Conservation (phyloP, 2,329 filamentous ascomycete species). For the Aspergillus persii region DNA sequence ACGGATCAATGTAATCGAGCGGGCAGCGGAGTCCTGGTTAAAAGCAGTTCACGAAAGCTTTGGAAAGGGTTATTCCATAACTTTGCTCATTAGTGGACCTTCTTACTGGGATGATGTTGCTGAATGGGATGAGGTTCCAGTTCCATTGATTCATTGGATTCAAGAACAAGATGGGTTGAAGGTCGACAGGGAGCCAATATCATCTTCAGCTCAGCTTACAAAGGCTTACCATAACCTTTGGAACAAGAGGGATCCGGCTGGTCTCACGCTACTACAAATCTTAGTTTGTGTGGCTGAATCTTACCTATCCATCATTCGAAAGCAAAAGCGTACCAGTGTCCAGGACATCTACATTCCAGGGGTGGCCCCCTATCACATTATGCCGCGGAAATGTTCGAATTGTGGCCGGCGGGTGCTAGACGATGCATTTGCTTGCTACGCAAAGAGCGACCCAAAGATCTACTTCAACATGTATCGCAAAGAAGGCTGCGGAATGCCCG, state of each 20-base stretch:
- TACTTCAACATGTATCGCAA: neutral
- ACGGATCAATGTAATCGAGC: no score
- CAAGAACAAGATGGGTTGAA: neutral
- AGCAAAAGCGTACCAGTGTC: neutral
- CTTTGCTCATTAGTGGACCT: neutral
- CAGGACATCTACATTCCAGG: neutral
- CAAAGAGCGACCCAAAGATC: neutral
- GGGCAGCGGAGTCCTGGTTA: no score
- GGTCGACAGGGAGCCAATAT: neutral
- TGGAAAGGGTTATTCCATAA: no score
- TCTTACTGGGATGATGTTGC: neutral
- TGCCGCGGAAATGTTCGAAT: neutral
- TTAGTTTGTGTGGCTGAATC: neutral
- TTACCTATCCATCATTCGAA: neutral
- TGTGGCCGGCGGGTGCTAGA: neutral
- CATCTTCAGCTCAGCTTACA: neutral
- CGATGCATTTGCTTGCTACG: neutral
- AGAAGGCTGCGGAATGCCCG: neutral
- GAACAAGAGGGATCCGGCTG: neutral
- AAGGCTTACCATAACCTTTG: neutral
- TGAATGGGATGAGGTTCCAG: neutral
- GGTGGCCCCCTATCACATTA: neutral
- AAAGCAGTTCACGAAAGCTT: no score
- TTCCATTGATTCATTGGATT: neutral
- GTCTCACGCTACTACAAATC: neutral